phyloP scores from a whole-genome alignment of 768 basidiomycete species.

The Galerina sulciceps region DNA sequence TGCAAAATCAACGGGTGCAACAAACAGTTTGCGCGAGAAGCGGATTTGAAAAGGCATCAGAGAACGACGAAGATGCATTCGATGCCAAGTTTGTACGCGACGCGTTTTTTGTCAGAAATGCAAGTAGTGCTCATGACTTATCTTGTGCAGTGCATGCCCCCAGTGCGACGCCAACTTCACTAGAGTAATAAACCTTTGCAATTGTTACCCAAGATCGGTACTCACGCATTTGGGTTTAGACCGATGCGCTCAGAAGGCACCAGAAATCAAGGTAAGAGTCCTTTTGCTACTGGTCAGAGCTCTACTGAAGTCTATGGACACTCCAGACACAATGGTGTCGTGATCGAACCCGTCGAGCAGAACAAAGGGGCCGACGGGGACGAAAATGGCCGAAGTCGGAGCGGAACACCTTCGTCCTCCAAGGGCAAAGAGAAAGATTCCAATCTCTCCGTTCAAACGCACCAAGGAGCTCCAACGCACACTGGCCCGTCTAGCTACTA shows the following conservation, averaged over 20 bases:
- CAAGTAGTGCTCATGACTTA: neutral
- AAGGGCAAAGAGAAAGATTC: slow-evolving; percentile 44
- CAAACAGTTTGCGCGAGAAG: slow-evolving; percentile 83
- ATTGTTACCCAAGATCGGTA: slow-evolving; percentile 3
- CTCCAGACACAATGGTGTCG: slow-evolving; percentile 66
- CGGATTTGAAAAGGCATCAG: slow-evolving; percentile 82
- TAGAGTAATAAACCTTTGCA: slow-evolving; percentile 54
- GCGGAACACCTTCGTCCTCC: slow-evolving; percentile 46
- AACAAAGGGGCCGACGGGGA: slow-evolving; percentile 35
- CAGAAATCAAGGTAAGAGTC: slow-evolving; percentile 72
- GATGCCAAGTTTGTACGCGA: slow-evolving; percentile 69
- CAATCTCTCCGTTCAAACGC: slow-evolving; percentile 28
- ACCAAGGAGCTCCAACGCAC: slow-evolving; percentile 31
- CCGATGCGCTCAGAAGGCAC: slow-evolving; percentile 81
- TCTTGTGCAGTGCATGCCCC: slow-evolving; percentile 61
- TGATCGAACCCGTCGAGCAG: slow-evolving; percentile 54
- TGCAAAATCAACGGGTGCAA: slow-evolving; percentile 83
- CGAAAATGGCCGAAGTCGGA: slow-evolving; percentile 48
- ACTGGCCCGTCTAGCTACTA: slow-evolving; percentile 63
- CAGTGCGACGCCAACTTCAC: slow-evolving; percentile 84
- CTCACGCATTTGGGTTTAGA: slow-evolving; percentile 44
- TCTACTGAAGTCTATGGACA: neutral
- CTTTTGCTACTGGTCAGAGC: neutral
- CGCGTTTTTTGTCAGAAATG: slow-evolving; percentile 9
- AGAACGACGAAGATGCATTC: slow-evolving; percentile 80